These are phyloP conservation scores for Clavispora santaluciae DNA, from an alignment of 805 yeast genomes.

Conservation along the genomic window DNA sequence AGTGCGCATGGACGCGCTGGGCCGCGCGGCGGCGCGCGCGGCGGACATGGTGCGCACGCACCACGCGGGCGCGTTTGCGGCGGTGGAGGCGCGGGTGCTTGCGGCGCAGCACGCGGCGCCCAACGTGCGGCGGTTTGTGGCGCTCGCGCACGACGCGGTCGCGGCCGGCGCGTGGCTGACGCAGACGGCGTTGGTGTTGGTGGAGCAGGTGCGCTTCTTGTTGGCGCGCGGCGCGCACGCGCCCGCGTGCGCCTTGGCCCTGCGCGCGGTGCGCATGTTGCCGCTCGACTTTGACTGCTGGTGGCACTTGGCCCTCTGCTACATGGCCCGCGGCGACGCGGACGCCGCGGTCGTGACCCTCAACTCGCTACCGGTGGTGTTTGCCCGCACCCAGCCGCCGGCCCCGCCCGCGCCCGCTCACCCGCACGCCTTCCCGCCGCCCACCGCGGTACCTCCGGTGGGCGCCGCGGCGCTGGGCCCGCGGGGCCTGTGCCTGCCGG, in stretches of 20 bases:
- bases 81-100: conserved; percentile 39
- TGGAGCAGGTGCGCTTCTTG: conserved; percentile 62
- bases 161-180: conserved; percentile 20
- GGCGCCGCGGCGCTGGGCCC: conserved; percentile 31
- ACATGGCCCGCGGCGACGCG: conserved; percentile 52
- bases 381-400: conserved; percentile 2
- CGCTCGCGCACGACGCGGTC: conserved; percentile 37
- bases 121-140: conserved; percentile 46
- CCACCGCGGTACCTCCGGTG: not conserved
- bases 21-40: conserved; percentile 25
- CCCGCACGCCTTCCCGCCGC: conserved; percentile 3
- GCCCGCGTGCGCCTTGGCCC: conserved; percentile 56
- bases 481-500: not conserved
- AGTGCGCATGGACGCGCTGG: conserved; percentile 35
- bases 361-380: conserved; percentile 66
- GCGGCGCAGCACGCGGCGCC: conserved; percentile 25
- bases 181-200: conserved; percentile 53
- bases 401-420: conserved; percentile 4
- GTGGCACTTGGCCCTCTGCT: conserved; percentile 58
- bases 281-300: conserved; percentile 76
- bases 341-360: conserved; percentile 59
- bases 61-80: conserved; percentile 15
- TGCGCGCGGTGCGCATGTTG: conserved; percentile 56
- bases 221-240: conserved; percentile 48
- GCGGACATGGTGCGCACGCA: conserved; percentile 28